Base-by-base conservation (phyloP, 805 yeast genomes). In the Candida ulmi region DNA sequence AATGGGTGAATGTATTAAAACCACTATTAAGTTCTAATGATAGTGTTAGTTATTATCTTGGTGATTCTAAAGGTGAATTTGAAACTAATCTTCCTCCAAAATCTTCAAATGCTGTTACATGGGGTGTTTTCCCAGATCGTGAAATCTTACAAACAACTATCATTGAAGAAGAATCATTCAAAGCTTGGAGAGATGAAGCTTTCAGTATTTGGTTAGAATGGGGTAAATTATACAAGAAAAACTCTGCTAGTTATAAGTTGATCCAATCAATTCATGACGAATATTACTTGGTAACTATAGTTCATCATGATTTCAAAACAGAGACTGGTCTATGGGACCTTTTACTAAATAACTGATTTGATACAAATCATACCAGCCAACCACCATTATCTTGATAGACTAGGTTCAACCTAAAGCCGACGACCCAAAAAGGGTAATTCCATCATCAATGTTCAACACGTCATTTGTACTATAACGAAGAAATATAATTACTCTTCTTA, bases 181-280 rank as follows among this genome's bases (percentile, higher is more conserved):
- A 76, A 49, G 96, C 96, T 0, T 93, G 99, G 99, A 77, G 83
- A 50, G 97, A 90, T 54, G 99, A 93, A 60, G 95, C 96, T 1
- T 93, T 88, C 62, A 72, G 78, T 41, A 83, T 93, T 44, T 86
- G 97, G 93, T 63, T 70, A 30, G 95, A 90, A 59, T 93, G 99
- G 99, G 84, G 83, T 35, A 72, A 82, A 47, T 69, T 93, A 40
- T 93, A 88, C 65, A 71, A 66, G 63, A 62, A 58, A 61, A 50
- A 63, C 62, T 39, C 68, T 0, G 53, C 79, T 12, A 66, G 88
- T n/a, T 76, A 71, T 53, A 63, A 74, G 35, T 70, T 91, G 50
- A 71, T 93, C 46, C 74, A 75, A 40, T 57, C 66, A 16, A 70
- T 88, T 27, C 72, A 79, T 56, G 71, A 78, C 29, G 71, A 77